Conservation (phyloP, 208 protist species). For the Trypanosoma scelopori region DNA sequence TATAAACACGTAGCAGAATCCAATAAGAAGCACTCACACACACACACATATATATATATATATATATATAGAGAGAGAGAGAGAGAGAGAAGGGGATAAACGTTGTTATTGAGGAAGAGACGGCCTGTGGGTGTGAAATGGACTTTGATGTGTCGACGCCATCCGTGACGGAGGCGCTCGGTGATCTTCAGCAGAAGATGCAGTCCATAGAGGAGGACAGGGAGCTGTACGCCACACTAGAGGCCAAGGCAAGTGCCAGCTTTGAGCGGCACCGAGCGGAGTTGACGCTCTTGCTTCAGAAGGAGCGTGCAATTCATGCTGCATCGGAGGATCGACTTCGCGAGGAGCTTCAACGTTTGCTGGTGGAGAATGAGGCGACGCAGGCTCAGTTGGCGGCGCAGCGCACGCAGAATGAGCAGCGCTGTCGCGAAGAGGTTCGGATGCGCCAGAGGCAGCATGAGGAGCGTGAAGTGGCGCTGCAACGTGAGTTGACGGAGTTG, state of each 20-base stretch:
- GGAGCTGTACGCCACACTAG: conserved; percentile 46
- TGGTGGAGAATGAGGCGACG: conserved; percentile 35
- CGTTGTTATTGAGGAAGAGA: not conserved
- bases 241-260: conserved; percentile 34
- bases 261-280: conserved; percentile 76
- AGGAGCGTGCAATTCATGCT: conserved; percentile 57
- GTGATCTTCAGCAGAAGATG: conserved; percentile 44
- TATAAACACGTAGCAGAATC: not conserved
- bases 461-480: conserved; percentile 16
- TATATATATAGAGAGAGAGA: too few relatives aligned
- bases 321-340: conserved; percentile 61
- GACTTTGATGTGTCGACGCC: conserved; percentile 32
- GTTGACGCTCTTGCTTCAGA: conserved; percentile 62
- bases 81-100: not conserved
- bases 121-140: conserved; percentile 8
- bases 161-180: conserved; percentile 38
- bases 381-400: conserved; percentile 32
- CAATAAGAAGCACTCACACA: not conserved
- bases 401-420: conserved; percentile 25
- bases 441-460: conserved; percentile 21
- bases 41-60: conserved; percentile 1
- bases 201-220: conserved; percentile 52
- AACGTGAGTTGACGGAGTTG: conserved; percentile 12
- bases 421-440: conserved; percentile 16
- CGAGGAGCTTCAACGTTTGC: conserved; percentile 29